Evolutionary conservation across 2,329 filamentous ascomycete genomes (phyloP).

Genomic region (Paecilomyces sp.): DNA sequence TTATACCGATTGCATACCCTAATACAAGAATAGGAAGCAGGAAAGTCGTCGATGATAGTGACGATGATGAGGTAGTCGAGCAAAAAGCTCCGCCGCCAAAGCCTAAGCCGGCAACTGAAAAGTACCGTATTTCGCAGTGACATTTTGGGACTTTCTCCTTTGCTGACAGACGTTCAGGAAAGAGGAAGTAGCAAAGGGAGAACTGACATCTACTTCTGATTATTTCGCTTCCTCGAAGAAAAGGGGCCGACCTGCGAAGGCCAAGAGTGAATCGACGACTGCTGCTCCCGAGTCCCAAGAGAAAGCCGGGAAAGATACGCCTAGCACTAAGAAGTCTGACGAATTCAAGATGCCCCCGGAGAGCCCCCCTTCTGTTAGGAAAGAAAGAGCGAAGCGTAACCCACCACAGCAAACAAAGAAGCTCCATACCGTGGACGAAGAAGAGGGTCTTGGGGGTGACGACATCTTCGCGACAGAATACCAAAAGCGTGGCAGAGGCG

Average conservation of each 20-base stretch:
- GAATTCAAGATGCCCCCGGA: background rate
- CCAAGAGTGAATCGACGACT: conserved; percentile 13
- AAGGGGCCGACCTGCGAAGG: conserved; percentile 40
- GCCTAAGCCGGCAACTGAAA: conserved; percentile 34
- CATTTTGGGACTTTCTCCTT: background rate
- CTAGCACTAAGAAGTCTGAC: conserved; percentile 35
- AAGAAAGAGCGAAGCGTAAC: conserved; percentile 10
- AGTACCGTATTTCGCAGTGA: conserved; percentile 35
- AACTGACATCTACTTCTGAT: conserved; percentile 54
- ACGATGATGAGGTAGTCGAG: conserved; percentile 57
- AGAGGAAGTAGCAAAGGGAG: conserved; percentile 43
- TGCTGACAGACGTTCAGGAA: conserved; percentile 28
- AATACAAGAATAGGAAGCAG: conserved; percentile 37
- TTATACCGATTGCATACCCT: background rate
- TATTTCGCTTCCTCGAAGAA: conserved; percentile 57
- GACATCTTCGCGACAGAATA: conserved; percentile 76
- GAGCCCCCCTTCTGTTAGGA: conserved; percentile 5
- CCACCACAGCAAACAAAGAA: conserved; percentile 20
- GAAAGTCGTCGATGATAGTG: conserved; percentile 73
- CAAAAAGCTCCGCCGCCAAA: conserved; percentile 30
- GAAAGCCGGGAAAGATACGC: conserved; percentile 23
- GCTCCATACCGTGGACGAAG: conserved; percentile 51
- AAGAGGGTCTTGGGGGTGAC: conserved; percentile 61
- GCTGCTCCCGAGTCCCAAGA: conserved; percentile 9
- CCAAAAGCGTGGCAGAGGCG: conserved; percentile 56